These are phyloP conservation scores for Alternaria brassicae DNA, from an alignment of 2,329 filamentous ascomycete species.

Conservation along the genomic window DNA sequence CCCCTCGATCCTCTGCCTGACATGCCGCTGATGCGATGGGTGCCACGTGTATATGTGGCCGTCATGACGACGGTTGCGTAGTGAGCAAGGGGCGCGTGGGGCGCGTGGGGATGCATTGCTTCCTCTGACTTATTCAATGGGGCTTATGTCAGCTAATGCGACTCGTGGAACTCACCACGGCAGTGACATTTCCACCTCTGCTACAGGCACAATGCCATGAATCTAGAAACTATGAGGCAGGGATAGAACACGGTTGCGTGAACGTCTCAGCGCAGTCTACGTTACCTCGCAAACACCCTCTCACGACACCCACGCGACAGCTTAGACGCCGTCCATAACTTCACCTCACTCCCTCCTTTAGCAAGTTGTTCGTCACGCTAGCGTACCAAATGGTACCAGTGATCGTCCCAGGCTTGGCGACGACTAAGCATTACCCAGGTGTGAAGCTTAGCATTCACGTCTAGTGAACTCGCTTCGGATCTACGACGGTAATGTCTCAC, in stretches of 20 bases:
- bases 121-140: not conserved
- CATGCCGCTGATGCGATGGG: conserved; percentile 23
- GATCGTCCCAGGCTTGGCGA: not conserved
- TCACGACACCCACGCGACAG: not conserved
- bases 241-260: not conserved
- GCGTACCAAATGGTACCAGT: not conserved
- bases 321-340: not conserved
- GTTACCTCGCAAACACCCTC: not conserved
- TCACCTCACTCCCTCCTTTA: not conserved
- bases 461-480: not conserved
- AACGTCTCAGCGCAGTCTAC: not conserved
- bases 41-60: not conserved
- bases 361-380: not conserved
- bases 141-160: not conserved
- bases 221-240: not conserved
- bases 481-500: not conserved
- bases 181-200: not conserved
- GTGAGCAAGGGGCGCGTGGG: not conserved
- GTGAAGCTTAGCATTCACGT: not conserved
- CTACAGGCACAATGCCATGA: not conserved
- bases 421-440: not conserved
- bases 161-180: not conserved
- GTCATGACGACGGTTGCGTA: not conserved
- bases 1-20: conserved; percentile 29
- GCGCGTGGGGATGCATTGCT: no score